Conservation (phyloP, 768 basidiomycete genomes). For the Tricholoma terreum region DNA sequence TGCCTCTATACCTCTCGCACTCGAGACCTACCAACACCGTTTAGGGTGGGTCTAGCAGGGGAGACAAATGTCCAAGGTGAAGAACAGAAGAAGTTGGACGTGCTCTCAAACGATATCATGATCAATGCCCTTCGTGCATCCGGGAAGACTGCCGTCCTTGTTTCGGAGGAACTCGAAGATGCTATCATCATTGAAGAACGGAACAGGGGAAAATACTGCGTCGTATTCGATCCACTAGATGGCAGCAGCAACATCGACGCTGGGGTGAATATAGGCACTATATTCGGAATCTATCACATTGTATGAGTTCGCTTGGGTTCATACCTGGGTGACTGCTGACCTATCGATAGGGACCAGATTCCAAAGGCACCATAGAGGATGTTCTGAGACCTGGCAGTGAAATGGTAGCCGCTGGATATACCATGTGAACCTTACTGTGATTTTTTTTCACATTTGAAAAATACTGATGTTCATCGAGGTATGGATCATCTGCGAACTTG, state of each 20-base stretch:
- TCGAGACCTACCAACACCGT: conserved; percentile 5
- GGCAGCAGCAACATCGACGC: conserved; percentile 97
- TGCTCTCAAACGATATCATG: conserved; percentile 99
- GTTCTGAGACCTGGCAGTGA: conserved; percentile 91
- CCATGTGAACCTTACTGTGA: conserved; percentile 62
- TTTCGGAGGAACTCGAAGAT: conserved; percentile 93
- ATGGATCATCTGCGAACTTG: conserved; percentile 93
- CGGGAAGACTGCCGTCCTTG: conserved; percentile 95
- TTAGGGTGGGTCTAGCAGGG: conserved; percentile 92
- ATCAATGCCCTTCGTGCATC: conserved; percentile 93
- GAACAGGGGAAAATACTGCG: conserved; percentile 87
- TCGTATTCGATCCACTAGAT: conserved; percentile 97
- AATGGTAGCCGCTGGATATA: conserved; percentile 98
- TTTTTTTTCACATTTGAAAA: neutral
- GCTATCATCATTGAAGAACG: conserved; percentile 85
- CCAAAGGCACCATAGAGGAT: conserved; percentile 77
- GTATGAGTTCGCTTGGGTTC: conserved; percentile 44
- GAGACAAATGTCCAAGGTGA: conserved; percentile 97
- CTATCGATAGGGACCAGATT: conserved; percentile 59
- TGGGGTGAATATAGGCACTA: conserved; percentile 96
- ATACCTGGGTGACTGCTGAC: neutral
- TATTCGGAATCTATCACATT: conserved; percentile 94
- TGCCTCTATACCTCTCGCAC: conserved; percentile 11
- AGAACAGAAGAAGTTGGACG: conserved; percentile 98
- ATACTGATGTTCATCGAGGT: conserved; percentile 33